A percentile compares a stretch with the other conserved stretches of the same genome.
phyloP scores from a whole-genome alignment of 805 yeast genomes.

The Starmerella vitae region DNA sequence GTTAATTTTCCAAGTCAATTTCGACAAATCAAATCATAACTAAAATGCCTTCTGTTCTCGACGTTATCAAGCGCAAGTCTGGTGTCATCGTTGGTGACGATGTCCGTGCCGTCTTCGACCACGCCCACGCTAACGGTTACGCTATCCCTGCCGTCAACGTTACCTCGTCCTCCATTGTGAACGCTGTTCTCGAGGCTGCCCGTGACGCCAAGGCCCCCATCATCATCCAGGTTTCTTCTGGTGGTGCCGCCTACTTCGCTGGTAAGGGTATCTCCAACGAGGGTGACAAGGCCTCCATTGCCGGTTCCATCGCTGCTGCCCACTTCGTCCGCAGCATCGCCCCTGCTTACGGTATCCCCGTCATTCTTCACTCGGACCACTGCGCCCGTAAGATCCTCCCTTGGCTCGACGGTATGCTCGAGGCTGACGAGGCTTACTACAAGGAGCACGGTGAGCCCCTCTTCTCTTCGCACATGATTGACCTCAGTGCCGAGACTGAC shows the following conservation, averaged over 20 bases:
- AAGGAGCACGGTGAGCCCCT: constrained; percentile 81
- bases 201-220: constrained; percentile 91
- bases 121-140: constrained; percentile 83
- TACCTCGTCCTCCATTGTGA: constrained; percentile 92
- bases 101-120: constrained; percentile 62
- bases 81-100: constrained; percentile 99
- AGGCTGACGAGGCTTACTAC: constrained; percentile 89
- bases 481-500: constrained; percentile 90
- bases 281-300: constrained; percentile 87
- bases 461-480: constrained; percentile 98
- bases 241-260: constrained; percentile 99
- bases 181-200: constrained; percentile 95
- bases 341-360: constrained; percentile 93
- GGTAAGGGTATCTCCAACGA: constrained; percentile 96
- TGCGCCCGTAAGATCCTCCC: constrained; percentile 96
- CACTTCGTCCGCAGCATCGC: constrained; percentile 95
- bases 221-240: constrained; percentile 92
- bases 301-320: constrained; percentile 94
- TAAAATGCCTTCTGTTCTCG: constrained; percentile 35
- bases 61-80: constrained; percentile 73
- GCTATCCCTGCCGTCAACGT: constrained; percentile 99
- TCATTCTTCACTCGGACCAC: constrained; percentile 93
- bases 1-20: not conserved
- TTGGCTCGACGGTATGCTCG: constrained; percentile 97
- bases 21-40: not conserved